Evolutionary conservation across 352 stramenopile species (phyloP).

Genomic region (Pythium periplocum): DNA sequence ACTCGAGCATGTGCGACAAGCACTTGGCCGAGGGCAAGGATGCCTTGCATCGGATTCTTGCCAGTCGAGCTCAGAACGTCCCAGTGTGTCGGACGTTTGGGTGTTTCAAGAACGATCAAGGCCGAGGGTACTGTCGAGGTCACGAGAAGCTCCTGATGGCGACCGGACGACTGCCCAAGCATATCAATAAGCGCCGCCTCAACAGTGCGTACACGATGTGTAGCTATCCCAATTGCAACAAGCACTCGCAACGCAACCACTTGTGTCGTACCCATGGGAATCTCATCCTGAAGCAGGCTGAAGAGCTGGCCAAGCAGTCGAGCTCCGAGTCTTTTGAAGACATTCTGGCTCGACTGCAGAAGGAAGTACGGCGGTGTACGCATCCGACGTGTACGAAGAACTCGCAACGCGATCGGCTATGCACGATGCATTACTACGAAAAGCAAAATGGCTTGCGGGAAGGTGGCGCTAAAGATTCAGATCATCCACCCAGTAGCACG

Average conservation of each 20-base stretch:
- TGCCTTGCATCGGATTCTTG: conserved; percentile 56
- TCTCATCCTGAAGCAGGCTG: conserved; percentile 65
- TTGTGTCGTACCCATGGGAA: conserved; percentile 85
- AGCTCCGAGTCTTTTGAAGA: conserved; percentile 60
- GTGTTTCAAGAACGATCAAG: conserved; percentile 88
- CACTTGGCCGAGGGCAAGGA: conserved; percentile 68
- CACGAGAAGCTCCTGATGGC: conserved; percentile 87
- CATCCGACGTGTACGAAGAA: conserved; percentile 82
- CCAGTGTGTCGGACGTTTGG: conserved; percentile 67
- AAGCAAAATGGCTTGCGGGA: conserved; percentile 50
- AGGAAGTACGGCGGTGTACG: conserved; percentile 73
- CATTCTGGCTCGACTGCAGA: conserved; percentile 62
- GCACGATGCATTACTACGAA: conserved; percentile 78
- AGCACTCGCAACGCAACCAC: conserved; percentile 82
- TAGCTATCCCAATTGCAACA: conserved; percentile 75
- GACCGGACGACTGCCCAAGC: conserved; percentile 58
- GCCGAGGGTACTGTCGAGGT: conserved; percentile 74
- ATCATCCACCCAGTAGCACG: conserved; percentile 10
- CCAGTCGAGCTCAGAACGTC: conserved; percentile 65
- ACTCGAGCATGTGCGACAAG: conserved; percentile 67
- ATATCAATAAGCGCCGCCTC: conserved; percentile 80
- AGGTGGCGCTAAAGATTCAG: conserved; percentile 5
- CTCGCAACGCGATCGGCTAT: conserved; percentile 79
- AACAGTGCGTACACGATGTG: conserved; percentile 89
- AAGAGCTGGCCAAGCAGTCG: conserved; percentile 47